Evolutionary conservation across 2,329 filamentous ascomycete species (phyloP), one percentile per base, ranked within the genome.

Genomic region (Chrysosporium keratinophilum): DNA sequence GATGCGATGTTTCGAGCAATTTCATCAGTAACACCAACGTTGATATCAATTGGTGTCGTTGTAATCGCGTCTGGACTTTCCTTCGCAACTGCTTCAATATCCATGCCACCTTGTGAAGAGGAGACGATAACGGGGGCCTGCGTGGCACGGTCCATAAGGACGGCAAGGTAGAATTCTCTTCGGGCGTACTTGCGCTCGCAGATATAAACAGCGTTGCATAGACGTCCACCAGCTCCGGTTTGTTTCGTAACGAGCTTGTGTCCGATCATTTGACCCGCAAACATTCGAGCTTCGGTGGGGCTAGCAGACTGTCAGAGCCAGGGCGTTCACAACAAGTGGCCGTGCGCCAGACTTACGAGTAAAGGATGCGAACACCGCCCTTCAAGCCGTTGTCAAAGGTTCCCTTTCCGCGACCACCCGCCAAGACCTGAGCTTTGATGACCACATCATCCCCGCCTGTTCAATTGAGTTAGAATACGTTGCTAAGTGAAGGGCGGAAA

Each of bases 201-300:
- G 71, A 98, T 97, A 79, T 95, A 97, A 70, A 98, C 93, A 60
- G 90, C 82, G 75, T 87, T 97, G 82, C 93, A 98, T 71, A 95
- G 82, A 72, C 93, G 88, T 69, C 93, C 93, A 64, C 75, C 81
- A 64, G 91, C 88, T 71, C 93, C 93, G 56, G 93, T 98, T 80
- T 98, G 93, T 83, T 98, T 98, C 74, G 93, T 98, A 76, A 98
- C 82, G 74, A 98, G 88, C 77, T 96, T 96, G 78, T 98, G 91
- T 69, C 93, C 93, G 74, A 98, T 97, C 93, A 98, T 98, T 79
- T 98, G 90, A 64, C 91, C 82, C 64, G 93, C 91, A 71, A 98
- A 95, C 83, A 97, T 95, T 79, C 88, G 87, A 69, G 93, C 93
- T 79, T 84, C 81, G 65, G 89, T 90, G 57, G 93, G 88, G 57